Percentiles rank a stretch among this genome's conserved stretches.
Evolutionary conservation across 495 filamentous ascomycete species (phyloP).

Genomic region (Penicillium canescens): DNA sequence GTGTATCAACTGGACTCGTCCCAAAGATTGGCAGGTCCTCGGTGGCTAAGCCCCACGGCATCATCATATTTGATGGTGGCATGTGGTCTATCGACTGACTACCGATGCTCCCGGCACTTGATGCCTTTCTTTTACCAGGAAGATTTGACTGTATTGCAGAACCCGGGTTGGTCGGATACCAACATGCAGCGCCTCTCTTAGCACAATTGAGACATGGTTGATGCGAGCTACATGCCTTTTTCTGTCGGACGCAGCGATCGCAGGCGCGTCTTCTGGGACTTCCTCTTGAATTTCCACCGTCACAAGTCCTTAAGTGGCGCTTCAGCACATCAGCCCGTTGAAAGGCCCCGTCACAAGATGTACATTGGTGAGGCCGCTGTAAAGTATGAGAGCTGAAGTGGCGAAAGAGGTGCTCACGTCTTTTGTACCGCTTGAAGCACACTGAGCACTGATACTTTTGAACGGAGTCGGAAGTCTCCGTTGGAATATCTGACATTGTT

Average conservation of each 20-base stretch:
- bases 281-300: constrained; percentile 8
- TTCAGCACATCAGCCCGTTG: constrained; percentile 23
- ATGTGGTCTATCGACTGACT: neutral
- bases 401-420: constrained; percentile 21
- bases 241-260: constrained; percentile 26
- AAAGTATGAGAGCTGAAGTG: constrained; percentile 20
- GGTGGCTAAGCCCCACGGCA: neutral
- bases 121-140: neutral
- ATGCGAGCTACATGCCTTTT: constrained; percentile 23
- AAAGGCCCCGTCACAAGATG: constrained; percentile 15
- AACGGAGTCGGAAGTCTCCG: neutral
- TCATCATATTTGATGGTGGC: neutral
- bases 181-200: constrained; percentile 12
- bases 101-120: neutral
- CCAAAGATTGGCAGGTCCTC: constrained; percentile 4
- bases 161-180: constrained; percentile 9
- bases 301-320: constrained; percentile 16
- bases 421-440: constrained; percentile 20
- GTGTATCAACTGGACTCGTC: constrained; percentile 2
- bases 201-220: constrained; percentile 21
- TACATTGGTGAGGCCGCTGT: constrained; percentile 20
- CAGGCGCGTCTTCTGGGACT: constrained; percentile 15
- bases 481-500: neutral
- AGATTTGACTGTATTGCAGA: neutral
- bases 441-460: constrained; percentile 16